Evolutionary conservation across 257 asterid genomes (phyloP).

Genomic region (Cordia subcordata): DNA sequence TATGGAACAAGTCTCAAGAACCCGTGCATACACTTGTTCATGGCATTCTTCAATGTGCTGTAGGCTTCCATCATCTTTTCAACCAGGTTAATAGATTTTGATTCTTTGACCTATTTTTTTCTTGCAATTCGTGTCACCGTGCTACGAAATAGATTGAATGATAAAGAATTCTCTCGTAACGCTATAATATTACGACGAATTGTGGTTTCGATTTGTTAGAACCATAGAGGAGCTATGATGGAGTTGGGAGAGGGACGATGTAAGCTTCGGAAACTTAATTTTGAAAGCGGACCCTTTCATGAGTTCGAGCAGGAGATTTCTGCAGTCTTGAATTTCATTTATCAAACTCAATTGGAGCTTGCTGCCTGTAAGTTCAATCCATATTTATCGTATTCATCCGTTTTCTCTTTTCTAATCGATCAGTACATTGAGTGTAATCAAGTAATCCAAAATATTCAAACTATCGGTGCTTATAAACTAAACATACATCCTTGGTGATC

Average conservation of each 20-base stretch:
- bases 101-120: not conserved
- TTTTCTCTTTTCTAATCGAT: not conserved
- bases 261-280: conserved; percentile 72
- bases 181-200: too few species aligned
- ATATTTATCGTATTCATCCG: not conserved
- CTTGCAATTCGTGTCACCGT: not conserved
- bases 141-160: not conserved
- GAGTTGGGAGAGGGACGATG: conserved; percentile 91
- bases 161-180: too few species aligned
- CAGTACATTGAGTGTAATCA: too few species aligned
- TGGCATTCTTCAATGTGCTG: conserved; percentile 72
- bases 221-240: conserved; percentile 94
- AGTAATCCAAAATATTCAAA: too few species aligned
- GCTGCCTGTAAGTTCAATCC: conserved; percentile 79
- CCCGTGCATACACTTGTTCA: conserved; percentile 63
- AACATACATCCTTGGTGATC: too few species aligned
- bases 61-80: conserved; percentile 86
- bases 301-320: conserved; percentile 68
- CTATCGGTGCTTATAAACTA: too few species aligned
- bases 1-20: conserved; percentile 65
- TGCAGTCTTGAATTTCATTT: conserved; percentile 62
- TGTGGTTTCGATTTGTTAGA: conserved; percentile 24
- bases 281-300: conserved; percentile 67
- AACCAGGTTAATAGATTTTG: conserved; percentile 39
- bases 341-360: conserved; percentile 67